phyloP scores from a whole-genome alignment of 805 yeast species.

The Yarrowia phangngaensis region DNA sequence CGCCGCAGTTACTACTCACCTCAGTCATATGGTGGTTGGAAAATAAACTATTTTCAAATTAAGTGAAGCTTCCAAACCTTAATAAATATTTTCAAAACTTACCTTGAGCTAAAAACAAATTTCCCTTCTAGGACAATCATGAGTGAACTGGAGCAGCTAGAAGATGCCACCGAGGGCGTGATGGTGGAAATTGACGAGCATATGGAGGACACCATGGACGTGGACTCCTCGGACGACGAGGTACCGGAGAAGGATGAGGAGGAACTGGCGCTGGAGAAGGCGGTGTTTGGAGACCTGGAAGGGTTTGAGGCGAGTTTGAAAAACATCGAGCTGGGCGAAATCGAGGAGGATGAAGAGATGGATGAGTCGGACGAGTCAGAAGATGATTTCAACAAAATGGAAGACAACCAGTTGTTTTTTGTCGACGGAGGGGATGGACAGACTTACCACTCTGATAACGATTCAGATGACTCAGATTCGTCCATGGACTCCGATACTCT shows the following conservation, averaged over 20 bases:
- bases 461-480: conserved; percentile 39
- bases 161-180: conserved; percentile 25
- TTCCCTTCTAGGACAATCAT: too few relatives aligned
- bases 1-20: conserved; percentile 1
- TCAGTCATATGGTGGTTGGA: conserved; percentile 15
- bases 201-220: conserved; percentile 26
- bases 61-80: conserved; percentile 4
- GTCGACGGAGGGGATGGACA: conserved; percentile 44
- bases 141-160: conserved; percentile 8
- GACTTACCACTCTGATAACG: conserved; percentile 33
- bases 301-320: conserved; percentile 66
- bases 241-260: conserved; percentile 78
- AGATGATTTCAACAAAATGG: conserved; percentile 38
- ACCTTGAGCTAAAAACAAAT: too few relatives aligned
- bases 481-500: conserved; percentile 43
- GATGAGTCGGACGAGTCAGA: conserved; percentile 39
- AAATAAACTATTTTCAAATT: conserved; percentile 4
- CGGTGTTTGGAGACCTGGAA: conserved; percentile 84
- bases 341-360: conserved; percentile 38
- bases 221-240: conserved; percentile 29
- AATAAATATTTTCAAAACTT: conserved; percentile 22
- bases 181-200: conserved; percentile 25
- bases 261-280: conserved; percentile 70
- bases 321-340: conserved; percentile 49
- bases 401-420: conserved; percentile 53